Evolutionary conservation across 768 basidiomycete genomes (phyloP).

Genomic region (Leccinum broughii): DNA sequence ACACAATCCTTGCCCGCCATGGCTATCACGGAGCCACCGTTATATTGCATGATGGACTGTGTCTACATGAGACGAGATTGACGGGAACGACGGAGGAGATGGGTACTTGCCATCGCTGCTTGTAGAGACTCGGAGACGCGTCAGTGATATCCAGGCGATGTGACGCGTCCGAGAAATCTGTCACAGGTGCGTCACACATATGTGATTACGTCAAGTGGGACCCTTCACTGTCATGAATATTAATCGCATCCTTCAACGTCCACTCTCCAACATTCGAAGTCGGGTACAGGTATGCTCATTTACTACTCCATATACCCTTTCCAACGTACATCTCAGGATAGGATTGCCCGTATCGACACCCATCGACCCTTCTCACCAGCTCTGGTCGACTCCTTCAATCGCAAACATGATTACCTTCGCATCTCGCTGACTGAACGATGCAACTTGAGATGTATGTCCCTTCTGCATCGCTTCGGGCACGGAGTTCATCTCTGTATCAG

Average conservation of each 20-base stretch:
- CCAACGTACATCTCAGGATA: constrained; percentile 40
- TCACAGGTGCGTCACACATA: constrained; percentile 11
- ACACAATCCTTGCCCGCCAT: constrained; percentile 99
- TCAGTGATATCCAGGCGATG: constrained; percentile 14
- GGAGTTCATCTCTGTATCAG: constrained; percentile 37
- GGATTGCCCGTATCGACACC: constrained; percentile 55
- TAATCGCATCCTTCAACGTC: constrained; percentile 12
- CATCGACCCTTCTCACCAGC: constrained; percentile 47
- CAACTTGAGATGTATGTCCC: constrained; percentile 73
- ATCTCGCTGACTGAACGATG: constrained; percentile 86
- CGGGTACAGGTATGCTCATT: constrained; percentile 22
- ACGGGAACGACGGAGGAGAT: background rate
- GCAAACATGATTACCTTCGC: constrained; percentile 83
- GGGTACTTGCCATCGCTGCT: constrained; percentile 25
- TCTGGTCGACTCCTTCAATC: constrained; percentile 64
- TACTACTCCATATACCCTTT: background rate
- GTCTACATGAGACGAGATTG: constrained; percentile 3
- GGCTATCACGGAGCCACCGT: constrained; percentile 98
- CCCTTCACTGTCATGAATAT: constrained; percentile 12
- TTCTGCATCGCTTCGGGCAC: background rate
- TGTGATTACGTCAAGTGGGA: background rate
- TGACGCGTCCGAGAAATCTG: constrained; percentile 24
- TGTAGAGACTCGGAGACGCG: constrained; percentile 17
- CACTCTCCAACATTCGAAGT: constrained; percentile 16
- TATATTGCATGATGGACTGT: constrained; percentile 88